Evolutionary conservation across 441 rosid genomes (phyloP).

Genomic region (Populus hybrid): DNA sequence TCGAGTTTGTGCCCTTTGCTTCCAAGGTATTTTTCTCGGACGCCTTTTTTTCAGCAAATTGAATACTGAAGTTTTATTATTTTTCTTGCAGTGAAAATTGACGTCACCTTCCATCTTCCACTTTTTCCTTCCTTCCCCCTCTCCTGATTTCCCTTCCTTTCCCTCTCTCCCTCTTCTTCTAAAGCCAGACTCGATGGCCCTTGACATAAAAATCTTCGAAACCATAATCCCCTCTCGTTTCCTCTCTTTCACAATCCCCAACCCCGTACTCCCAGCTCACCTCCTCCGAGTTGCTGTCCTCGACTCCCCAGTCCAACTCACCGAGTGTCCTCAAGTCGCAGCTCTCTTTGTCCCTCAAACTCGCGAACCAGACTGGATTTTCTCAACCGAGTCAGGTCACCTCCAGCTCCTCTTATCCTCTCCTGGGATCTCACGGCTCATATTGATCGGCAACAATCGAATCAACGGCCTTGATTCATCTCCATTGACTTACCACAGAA

Average conservation of each 20-base stretch:
- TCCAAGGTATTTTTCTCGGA: background rate
- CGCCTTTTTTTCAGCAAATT: background rate
- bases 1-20: background rate
- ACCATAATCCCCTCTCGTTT: conserved; percentile 57
- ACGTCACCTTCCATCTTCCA: background rate
- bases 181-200: conserved; percentile 12
- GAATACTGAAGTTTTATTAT: background rate
- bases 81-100: no score
- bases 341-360: conserved; percentile 60
- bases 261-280: conserved; percentile 18
- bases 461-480: conserved; percentile 14
- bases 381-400: conserved; percentile 81
- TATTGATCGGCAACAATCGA: conserved; percentile 45
- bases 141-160: background rate
- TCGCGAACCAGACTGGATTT: conserved; percentile 80
- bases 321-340: conserved; percentile 42
- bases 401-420: conserved; percentile 63
- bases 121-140: background rate
- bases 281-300: conserved; percentile 71
- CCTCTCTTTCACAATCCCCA: conserved; percentile 66
- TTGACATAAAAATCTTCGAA: conserved; percentile 40
- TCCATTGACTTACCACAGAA: conserved; percentile 18
- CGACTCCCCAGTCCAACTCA: conserved; percentile 53
- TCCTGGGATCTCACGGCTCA: conserved; percentile 50
- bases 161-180: background rate